A percentile compares a stretch with the other conserved stretches of the same genome.
Evolutionary conservation across 2,329 filamentous ascomycete species (phyloP).

Genomic region (Fusarium liriodendri): DNA sequence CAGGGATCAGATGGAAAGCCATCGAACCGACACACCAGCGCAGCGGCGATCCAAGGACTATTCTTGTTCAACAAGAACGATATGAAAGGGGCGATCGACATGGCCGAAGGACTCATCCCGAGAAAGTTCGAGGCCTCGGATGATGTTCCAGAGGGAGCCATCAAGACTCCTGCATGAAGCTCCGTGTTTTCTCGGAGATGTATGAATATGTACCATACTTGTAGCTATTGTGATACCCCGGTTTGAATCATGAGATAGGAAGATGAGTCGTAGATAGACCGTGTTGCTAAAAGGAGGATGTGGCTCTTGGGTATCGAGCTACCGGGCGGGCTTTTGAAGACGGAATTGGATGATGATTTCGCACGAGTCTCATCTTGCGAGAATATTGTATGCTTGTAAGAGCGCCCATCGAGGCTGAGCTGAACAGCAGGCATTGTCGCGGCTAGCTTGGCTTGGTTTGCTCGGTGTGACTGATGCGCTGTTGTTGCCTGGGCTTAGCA

Average conservation of each 20-base stretch:
- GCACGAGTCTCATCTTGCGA: background rate
- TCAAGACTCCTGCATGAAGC: conserved; percentile 54
- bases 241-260: conserved; percentile 9
- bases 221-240: conserved; percentile 32
- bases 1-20: conserved; percentile 61
- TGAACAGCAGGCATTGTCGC: background rate
- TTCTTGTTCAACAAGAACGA: conserved; percentile 96
- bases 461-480: conserved; percentile 16
- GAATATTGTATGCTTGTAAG: background rate
- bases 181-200: background rate
- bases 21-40: conserved; percentile 73
- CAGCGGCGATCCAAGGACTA: conserved; percentile 91
- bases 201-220: conserved; percentile 28
- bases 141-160: conserved; percentile 50
- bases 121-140: conserved; percentile 64
- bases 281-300: background rate
- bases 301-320: background rate
- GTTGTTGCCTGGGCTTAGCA: conserved; percentile 35
- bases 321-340: background rate
- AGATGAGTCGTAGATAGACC: conserved; percentile 11
- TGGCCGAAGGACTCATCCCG: conserved; percentile 76
- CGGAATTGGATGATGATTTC: background rate
- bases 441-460: conserved; percentile 11
- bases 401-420: background rate
- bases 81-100: conserved; percentile 85